A percentile compares a stretch with the other conserved stretches of the same genome.
phyloP scores from a whole-genome alignment of 768 basidiomycete species.

The Lactarius pseudohatsudake region DNA sequence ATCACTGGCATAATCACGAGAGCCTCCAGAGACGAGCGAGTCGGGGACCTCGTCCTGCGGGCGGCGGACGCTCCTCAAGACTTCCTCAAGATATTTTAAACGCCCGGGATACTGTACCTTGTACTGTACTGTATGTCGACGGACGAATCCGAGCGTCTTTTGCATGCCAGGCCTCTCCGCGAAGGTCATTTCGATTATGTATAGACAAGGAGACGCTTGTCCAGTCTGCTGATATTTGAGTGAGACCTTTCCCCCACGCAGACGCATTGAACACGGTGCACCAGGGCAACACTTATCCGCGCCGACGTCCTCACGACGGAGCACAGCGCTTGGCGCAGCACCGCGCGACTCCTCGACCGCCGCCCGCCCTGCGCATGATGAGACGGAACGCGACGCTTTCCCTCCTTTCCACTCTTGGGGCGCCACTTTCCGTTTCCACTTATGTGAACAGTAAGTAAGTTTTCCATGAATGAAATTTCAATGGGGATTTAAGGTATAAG shows the following conservation, averaged over 20 bases:
- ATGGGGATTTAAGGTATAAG: no score
- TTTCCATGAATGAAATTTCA: no score
- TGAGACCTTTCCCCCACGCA: no score
- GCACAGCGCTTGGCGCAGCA: not conserved
- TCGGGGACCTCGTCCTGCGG: no score
- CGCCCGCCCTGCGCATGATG: conserved; percentile 1
- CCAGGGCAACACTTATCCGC: conserved; percentile 21
- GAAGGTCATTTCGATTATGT: conserved; percentile 8
- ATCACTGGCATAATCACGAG: no score
- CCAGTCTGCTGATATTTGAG: conserved; percentile 14
- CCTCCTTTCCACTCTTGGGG: no score
- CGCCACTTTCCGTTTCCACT: no score
- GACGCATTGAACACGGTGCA: not conserved
- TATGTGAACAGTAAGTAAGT: no score
- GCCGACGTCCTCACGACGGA: conserved; percentile 17
- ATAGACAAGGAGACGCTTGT: conserved; percentile 3
- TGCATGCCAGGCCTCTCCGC: not conserved
- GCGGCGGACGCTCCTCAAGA: no score
- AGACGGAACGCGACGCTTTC: not conserved
- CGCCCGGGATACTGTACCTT: not conserved
- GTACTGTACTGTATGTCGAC: no score
- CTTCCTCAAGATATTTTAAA: not conserved
- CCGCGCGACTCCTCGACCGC: not conserved
- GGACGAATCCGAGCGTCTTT: not conserved
- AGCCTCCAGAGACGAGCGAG: no score